Evolutionary conservation across 768 basidiomycete species (phyloP).

Genomic region (Agrocybe praecox): DNA sequence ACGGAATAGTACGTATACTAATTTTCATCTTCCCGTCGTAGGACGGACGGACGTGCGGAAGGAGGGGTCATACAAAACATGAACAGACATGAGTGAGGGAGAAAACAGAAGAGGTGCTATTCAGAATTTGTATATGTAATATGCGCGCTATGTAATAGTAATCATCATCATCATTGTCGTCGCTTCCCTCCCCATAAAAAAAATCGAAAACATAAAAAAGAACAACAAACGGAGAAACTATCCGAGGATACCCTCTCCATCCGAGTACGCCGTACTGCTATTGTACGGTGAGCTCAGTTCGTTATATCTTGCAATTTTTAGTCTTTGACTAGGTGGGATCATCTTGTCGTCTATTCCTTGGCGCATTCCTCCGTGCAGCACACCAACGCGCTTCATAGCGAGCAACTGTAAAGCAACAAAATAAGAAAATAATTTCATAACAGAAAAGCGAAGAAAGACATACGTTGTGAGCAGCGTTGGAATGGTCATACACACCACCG

Average conservation of each 20-base stretch:
- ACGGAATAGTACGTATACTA: too few relatives aligned
- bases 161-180: too few relatives aligned
- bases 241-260: slow-evolving; percentile 48
- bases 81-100: too few relatives aligned
- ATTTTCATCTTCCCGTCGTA: too few relatives aligned
- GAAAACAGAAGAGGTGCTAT: too few relatives aligned
- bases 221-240: slow-evolving; percentile 5
- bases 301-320: slow-evolving; percentile 67
- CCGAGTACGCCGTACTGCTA: slow-evolving; percentile 59
- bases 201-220: slow-evolving; percentile 2
- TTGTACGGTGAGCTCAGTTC: slow-evolving; percentile 57
- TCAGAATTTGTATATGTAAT: too few relatives aligned
- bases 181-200: background rate
- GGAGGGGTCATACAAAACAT: too few relatives aligned
- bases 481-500: slow-evolving; percentile 70
- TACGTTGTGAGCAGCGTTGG: slow-evolving; percentile 59
- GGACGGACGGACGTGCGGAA: too few relatives aligned
- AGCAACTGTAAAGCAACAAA: slow-evolving; percentile 46
- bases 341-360: slow-evolving; percentile 61
- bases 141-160: too few relatives aligned
- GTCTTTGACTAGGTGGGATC: slow-evolving; percentile 73
- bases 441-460: slow-evolving; percentile 26
- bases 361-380: slow-evolving; percentile 50
- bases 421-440: slow-evolving; percentile 87
- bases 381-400: slow-evolving; percentile 64